These are phyloP conservation scores for Verticillium longisporum DNA, from an alignment of 2,329 filamentous ascomycete species.

Conservation along the genomic window DNA sequence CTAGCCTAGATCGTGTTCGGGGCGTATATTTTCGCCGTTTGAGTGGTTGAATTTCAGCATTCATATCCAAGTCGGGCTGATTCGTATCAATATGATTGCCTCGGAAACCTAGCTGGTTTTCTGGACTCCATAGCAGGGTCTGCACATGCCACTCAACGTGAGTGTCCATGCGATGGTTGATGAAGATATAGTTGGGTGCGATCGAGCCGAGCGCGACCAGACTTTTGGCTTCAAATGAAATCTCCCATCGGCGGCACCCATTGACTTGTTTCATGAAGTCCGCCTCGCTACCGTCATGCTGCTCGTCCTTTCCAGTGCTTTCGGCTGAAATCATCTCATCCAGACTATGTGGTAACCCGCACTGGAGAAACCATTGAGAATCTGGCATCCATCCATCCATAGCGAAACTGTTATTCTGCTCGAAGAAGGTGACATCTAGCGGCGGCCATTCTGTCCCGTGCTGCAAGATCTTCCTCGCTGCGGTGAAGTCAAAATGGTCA, in stretches of 20 bases:
- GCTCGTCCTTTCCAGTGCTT: not conserved
- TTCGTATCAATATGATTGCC: not conserved
- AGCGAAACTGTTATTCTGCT: conserved; percentile 30
- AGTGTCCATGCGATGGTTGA: conserved; percentile 18
- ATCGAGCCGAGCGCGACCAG: conserved; percentile 24
- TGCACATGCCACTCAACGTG: not conserved
- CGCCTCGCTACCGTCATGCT: conserved; percentile 5
- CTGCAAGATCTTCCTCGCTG: not conserved
- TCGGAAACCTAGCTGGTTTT: not conserved
- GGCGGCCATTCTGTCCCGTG: conserved; percentile 23
- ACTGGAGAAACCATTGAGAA: conserved; percentile 24
- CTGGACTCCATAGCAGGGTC: not conserved
- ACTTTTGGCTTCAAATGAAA: conserved; percentile 25
- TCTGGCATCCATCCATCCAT: conserved; percentile 37
- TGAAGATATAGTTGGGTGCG: conserved; percentile 28
- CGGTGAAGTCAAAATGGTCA: not conserved
- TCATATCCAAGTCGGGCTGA: not conserved
- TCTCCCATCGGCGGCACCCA: conserved; percentile 39
- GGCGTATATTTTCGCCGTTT: not conserved
- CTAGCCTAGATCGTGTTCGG: not conserved
- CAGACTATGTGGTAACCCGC: conserved; percentile 22
- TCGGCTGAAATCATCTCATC: conserved; percentile 19
- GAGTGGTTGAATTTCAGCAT: not conserved
- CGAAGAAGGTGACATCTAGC: conserved; percentile 24
- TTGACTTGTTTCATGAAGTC: conserved; percentile 25